phyloP scores from a whole-genome alignment of 1,284 basidiomycete genomes.

The Ceratobasidium sp. region DNA sequence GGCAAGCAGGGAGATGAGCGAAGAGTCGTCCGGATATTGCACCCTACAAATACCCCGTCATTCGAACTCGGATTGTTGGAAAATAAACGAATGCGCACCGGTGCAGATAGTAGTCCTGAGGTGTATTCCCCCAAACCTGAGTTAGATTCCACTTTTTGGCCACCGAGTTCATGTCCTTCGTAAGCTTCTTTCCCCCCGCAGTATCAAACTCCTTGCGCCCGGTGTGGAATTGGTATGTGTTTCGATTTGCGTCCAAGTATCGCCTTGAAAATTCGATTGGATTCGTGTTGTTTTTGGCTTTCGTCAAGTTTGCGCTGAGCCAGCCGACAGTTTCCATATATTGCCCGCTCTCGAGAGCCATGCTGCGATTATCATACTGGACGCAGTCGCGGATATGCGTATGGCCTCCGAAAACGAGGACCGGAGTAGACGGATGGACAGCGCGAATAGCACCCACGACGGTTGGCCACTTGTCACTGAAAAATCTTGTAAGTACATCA shows the following conservation, averaged over 20 bases:
- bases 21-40: slow-evolving; percentile 67
- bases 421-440: slow-evolving; percentile 74
- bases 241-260: slow-evolving; percentile 76
- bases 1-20: slow-evolving; percentile 66
- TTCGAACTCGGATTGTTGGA: too few species aligned
- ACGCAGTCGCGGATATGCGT: slow-evolving; percentile 80
- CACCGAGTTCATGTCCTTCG: slow-evolving; percentile 61
- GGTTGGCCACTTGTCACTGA: slow-evolving; percentile 54
- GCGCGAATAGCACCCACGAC: slow-evolving; percentile 78
- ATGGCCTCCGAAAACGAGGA: slow-evolving; percentile 82
- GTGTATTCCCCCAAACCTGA: slow-evolving; percentile 69
- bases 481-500: background rate
- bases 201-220: slow-evolving; percentile 66
- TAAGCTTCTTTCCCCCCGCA: slow-evolving; percentile 58
- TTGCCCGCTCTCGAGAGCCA: slow-evolving; percentile 79
- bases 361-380: slow-evolving; percentile 67
- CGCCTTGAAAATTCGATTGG: slow-evolving; percentile 69
- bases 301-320: slow-evolving; percentile 45
- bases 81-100: slow-evolving; percentile 56
- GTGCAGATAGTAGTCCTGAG: slow-evolving; percentile 72
- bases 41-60: too few species aligned
- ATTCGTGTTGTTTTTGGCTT: slow-evolving; percentile 55
- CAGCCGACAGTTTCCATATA: slow-evolving; percentile 87
- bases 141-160: slow-evolving; percentile 62
- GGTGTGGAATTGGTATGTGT: slow-evolving; percentile 58